phyloP scores from a whole-genome alignment of 2,329 filamentous ascomycete species.

The Orbilia brochopaga region DNA sequence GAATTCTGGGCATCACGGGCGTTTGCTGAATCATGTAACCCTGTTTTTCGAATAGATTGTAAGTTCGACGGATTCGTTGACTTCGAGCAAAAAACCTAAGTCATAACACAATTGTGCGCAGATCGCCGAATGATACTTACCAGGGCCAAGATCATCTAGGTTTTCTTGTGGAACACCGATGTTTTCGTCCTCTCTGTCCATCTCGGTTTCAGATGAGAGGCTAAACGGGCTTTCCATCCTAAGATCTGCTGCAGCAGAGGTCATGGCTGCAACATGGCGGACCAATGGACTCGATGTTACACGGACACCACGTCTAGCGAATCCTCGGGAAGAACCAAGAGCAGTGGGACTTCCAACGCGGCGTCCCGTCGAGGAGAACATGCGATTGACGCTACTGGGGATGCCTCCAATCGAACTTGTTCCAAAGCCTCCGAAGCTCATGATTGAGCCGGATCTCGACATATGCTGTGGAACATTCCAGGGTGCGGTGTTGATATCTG shows the following conservation, averaged over 20 bases:
- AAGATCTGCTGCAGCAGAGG: constrained; percentile 1
- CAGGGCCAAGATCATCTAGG: constrained; percentile 49
- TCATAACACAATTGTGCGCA: constrained; percentile 3
- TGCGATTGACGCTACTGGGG: constrained; percentile 35
- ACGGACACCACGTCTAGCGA: constrained; percentile 34
- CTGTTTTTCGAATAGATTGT: neutral
- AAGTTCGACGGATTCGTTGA: neutral
- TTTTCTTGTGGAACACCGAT: constrained; percentile 30
- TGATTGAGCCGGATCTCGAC: constrained; percentile 45
- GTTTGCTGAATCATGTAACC: constrained; percentile 19
- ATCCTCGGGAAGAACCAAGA: constrained; percentile 11
- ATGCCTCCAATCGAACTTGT: constrained; percentile 52
- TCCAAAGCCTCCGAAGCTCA: constrained; percentile 51
- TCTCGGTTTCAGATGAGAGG: constrained; percentile 6
- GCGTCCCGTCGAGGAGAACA: constrained; percentile 22
- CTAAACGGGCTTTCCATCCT: neutral
- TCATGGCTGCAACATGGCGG: constrained; percentile 20
- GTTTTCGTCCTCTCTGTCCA: constrained; percentile 32
- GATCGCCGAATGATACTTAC: constrained; percentile 27
- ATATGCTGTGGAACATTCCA: constrained; percentile 50
- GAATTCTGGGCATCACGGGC: constrained; percentile 49
- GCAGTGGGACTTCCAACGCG: constrained; percentile 20
- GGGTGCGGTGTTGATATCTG: constrained; percentile 27
- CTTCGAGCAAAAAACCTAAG: neutral
- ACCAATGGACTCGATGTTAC: constrained; percentile 33